Percentiles rank a stretch among this genome's conserved stretches.
These are phyloP conservation scores for Rhodotorula sp. DNA, from an alignment of 1,284 basidiomycete species.

Conservation along the genomic window DNA sequence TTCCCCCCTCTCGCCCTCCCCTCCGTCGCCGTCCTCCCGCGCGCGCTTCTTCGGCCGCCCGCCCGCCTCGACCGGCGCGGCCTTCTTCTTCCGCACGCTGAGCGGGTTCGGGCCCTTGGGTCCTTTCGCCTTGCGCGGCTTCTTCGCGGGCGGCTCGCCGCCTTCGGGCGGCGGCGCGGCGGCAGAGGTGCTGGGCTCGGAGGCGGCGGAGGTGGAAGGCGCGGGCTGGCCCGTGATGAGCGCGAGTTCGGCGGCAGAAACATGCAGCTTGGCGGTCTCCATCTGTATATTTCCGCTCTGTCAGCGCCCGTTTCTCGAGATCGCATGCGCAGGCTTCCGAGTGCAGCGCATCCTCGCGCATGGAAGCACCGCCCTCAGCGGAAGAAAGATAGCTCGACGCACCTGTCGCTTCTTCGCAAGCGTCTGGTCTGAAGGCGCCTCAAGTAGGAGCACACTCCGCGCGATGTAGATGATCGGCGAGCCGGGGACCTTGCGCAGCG, in stretches of 20 bases:
- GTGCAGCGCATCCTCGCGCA: neutral
- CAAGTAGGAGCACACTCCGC: constrained; percentile 84
- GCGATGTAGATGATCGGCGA: constrained; percentile 86
- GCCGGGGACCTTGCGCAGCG: constrained; percentile 70
- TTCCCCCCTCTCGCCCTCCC: constrained; percentile 11
- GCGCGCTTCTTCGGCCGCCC: constrained; percentile 6
- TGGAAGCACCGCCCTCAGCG: neutral
- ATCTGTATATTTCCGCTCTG: constrained; percentile 19
- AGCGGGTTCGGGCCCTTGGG: constrained; percentile 81
- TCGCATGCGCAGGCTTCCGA: neutral
- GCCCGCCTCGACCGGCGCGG: neutral
- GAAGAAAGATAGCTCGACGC: constrained; percentile 45
- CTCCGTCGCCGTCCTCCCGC: constrained; percentile 11
- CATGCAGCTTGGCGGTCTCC: constrained; percentile 48
- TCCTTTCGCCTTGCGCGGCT: constrained; percentile 59
- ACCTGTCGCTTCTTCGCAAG: constrained; percentile 67
- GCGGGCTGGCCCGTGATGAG: constrained; percentile 45
- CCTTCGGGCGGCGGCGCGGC: constrained; percentile 6
- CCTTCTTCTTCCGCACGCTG: constrained; percentile 79
- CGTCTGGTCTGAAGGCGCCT: constrained; percentile 78
- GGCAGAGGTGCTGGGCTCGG: constrained; percentile 50
- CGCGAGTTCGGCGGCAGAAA: constrained; percentile 55
- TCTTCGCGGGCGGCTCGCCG: constrained; percentile 1
- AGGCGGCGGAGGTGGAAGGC: constrained; percentile 43
- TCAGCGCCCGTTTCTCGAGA: neutral